phyloP scores from a whole-genome alignment of 192 early-diverging fungal genomes.

The Coemansia sp. region DNA sequence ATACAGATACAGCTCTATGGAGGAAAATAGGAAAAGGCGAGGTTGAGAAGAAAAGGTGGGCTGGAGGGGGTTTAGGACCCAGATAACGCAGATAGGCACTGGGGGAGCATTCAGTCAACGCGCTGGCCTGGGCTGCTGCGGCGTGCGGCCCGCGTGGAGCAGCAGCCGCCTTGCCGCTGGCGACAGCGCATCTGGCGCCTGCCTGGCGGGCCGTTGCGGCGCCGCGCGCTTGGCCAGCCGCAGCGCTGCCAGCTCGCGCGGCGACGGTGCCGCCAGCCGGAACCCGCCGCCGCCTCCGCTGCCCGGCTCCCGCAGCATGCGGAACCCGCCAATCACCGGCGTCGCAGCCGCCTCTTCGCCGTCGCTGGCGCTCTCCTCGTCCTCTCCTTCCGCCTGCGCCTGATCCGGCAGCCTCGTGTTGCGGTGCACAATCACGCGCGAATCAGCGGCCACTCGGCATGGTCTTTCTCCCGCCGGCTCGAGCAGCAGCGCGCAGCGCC shows the following conservation, averaged over 20 bases:
- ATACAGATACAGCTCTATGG: background rate
- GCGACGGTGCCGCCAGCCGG: constrained; percentile 9
- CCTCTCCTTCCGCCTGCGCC: background rate
- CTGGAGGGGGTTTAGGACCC: no score
- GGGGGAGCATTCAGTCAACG: no score
- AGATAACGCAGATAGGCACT: no score
- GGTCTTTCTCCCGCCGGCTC: background rate
- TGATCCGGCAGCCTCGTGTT: constrained; percentile 25
- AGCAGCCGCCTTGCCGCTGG: constrained; percentile 37
- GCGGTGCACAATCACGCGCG: constrained; percentile 8
- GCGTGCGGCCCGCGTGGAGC: no score
- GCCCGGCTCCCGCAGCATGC: constrained; percentile 13
- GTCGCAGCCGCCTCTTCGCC: constrained; percentile 10
- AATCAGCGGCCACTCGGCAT: no score
- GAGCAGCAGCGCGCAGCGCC: background rate
- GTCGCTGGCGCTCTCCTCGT: constrained; percentile 3
- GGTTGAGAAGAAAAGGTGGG: background rate
- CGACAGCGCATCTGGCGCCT: constrained; percentile 10
- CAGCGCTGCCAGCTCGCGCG: constrained; percentile 17
- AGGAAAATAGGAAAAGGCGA: background rate
- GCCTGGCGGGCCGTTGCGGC: background rate
- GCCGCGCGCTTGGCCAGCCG: background rate
- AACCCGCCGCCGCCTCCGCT: constrained; percentile 2
- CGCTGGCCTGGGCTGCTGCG: no score
- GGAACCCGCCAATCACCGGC: constrained; percentile 33